phyloP scores from a whole-genome alignment of 768 basidiomycete species.

The Boletus sensibilis region DNA sequence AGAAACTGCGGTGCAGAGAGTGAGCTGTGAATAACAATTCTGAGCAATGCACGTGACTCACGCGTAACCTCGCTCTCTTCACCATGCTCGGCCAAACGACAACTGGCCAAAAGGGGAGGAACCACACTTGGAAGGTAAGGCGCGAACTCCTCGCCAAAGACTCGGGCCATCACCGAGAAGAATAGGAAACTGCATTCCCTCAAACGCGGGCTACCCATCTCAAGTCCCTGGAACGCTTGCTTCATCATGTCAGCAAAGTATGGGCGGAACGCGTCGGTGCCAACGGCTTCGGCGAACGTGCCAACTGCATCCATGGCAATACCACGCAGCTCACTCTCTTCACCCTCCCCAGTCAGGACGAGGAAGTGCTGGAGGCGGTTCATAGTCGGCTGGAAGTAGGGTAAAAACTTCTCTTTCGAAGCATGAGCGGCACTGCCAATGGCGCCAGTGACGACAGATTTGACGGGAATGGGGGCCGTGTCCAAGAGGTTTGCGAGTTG shows the following conservation, averaged over 20 bases:
- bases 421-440: conserved; percentile 98
- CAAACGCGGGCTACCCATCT: conserved; percentile 81
- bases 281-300: conserved; percentile 96
- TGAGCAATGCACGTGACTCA: conserved; percentile 30
- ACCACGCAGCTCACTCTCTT: conserved; percentile 91
- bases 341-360: conserved; percentile 78
- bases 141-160: conserved; percentile 93
- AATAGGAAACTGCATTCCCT: conserved; percentile 97
- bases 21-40: not conserved
- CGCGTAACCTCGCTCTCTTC: conserved; percentile 48
- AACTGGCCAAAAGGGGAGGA: conserved; percentile 78
- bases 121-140: conserved; percentile 83
- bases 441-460: conserved; percentile 94
- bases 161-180: conserved; percentile 97
- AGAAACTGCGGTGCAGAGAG: conserved; percentile 36
- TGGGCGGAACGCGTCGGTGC: conserved; percentile 89
- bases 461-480: conserved; percentile 81
- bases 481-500: conserved; percentile 85
- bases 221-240: conserved; percentile 87
- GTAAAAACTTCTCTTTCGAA: conserved; percentile 84
- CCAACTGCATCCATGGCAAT: conserved; percentile 99
- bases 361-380: conserved; percentile 86
- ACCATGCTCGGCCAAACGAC: conserved; percentile 79
- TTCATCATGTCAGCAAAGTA: conserved; percentile 97
- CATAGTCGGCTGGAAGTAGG: conserved; percentile 94